Conservation (phyloP, 345 rosid species). For the Diplotaxis tenuifolia region DNA sequence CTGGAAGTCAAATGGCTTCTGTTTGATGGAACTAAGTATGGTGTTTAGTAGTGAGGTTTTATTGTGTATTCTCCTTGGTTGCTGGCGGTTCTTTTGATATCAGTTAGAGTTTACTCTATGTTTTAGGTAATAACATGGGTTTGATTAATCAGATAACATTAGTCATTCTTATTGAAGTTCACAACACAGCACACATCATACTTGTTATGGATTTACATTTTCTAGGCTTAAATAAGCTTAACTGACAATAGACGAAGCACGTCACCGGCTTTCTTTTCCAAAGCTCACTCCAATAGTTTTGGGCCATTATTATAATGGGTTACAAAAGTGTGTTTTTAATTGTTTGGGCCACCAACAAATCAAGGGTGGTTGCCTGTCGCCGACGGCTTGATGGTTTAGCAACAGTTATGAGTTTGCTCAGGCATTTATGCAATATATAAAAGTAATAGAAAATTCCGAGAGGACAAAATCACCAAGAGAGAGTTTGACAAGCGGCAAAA, state of each 20-base stretch:
- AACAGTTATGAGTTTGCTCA: background rate
- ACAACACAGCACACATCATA: background rate
- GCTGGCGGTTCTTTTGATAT: background rate
- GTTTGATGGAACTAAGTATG: slow-evolving; percentile 3
- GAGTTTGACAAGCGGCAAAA: slow-evolving; percentile 21
- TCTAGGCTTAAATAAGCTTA: background rate
- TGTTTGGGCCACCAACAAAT: slow-evolving; percentile 16
- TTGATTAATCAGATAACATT: background rate
- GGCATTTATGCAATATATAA: background rate
- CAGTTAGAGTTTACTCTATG: slow-evolving; percentile 18
- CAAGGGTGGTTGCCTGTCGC: background rate
- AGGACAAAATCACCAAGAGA: background rate
- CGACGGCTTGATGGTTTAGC: background rate
- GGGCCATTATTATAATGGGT: background rate
- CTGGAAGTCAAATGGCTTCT: slow-evolving; percentile 41
- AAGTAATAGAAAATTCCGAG: background rate
- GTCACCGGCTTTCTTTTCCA: background rate
- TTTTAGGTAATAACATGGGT: slow-evolving; percentile 22
- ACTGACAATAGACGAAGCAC: too few species aligned
- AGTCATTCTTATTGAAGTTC: background rate
- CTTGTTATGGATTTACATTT: background rate
- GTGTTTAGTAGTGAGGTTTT: slow-evolving; percentile 1
- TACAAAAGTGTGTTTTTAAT: background rate
- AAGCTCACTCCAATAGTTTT: background rate
- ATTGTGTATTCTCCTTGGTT: slow-evolving; percentile 3